Conservation (phyloP, 2,329 filamentous ascomycete genomes). For the Venturia aucupariae region DNA sequence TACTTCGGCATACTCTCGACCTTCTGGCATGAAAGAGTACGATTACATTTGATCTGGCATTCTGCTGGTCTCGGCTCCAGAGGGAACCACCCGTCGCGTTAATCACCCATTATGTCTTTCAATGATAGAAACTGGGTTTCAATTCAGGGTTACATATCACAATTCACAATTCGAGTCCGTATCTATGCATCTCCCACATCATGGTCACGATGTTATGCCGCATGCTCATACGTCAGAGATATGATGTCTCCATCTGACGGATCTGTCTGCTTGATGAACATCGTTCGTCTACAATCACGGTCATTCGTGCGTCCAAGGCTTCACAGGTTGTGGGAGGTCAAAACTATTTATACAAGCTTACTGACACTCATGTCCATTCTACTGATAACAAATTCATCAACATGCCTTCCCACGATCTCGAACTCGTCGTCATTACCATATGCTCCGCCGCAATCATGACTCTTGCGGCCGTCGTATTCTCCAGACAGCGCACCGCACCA, state of each 20-base stretch:
- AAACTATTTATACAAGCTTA: background rate
- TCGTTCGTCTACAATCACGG: background rate
- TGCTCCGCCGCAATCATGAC: background rate
- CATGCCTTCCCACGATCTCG: background rate
- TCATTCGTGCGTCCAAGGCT: background rate
- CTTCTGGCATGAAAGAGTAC: conserved; percentile 8
- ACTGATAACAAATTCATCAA: background rate
- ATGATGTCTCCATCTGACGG: background rate
- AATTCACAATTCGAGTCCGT: background rate
- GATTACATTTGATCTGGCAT: conserved; percentile 9
- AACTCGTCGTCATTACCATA: background rate
- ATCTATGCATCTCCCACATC: background rate
- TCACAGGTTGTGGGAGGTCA: background rate
- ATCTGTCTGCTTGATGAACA: background rate
- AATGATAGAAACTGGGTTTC: conserved; percentile 9
- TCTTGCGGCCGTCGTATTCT: background rate
- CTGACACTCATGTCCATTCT: background rate
- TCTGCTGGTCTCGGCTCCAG: conserved; percentile 10
- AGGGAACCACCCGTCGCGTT: conserved; percentile 12
- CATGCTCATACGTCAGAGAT: background rate
- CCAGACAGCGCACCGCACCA: background rate
- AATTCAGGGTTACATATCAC: conserved; percentile 14
- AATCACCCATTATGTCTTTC: conserved; percentile 10
- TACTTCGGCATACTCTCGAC: conserved; percentile 1
- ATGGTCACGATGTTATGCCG: no score